Percentiles rank a stretch among this genome's conserved stretches.
These are phyloP conservation scores for Globisporangium viniferum DNA, from an alignment of 352 stramenopile species.

Conservation along the genomic window DNA sequence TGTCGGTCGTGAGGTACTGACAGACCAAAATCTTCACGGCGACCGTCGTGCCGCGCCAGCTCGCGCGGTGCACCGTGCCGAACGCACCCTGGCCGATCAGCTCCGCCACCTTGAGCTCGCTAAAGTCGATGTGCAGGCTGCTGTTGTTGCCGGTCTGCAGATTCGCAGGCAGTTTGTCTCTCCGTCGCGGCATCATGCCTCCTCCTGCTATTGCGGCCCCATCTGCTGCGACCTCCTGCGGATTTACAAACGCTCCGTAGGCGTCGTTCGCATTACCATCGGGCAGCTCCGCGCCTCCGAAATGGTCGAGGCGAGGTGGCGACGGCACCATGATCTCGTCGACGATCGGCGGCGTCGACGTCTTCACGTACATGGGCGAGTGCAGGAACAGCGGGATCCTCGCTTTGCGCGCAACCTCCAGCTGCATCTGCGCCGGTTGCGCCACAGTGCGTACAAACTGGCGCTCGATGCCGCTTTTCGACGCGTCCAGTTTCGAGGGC, in stretches of 20 bases:
- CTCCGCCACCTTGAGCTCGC: slow-evolving; percentile 71
- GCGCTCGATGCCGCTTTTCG: slow-evolving; percentile 54
- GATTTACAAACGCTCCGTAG: slow-evolving; percentile 7
- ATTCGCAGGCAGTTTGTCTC: slow-evolving; percentile 52
- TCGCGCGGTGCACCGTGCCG: slow-evolving; percentile 72
- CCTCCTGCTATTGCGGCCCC: slow-evolving; percentile 13
- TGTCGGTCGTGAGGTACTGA: slow-evolving; percentile 79
- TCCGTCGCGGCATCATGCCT: slow-evolving; percentile 28
- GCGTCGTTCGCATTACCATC: slow-evolving; percentile 16
- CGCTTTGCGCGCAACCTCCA: slow-evolving; percentile 79
- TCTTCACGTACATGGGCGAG: slow-evolving; percentile 85
- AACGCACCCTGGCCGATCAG: slow-evolving; percentile 87
- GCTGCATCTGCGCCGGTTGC: slow-evolving; percentile 82
- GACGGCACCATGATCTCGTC: slow-evolving; percentile 27
- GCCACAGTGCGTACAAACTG: slow-evolving; percentile 68
- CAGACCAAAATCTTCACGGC: slow-evolving; percentile 86
- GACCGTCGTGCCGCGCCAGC: slow-evolving; percentile 70
- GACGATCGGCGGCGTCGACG: slow-evolving; percentile 50
- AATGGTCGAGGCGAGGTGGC: slow-evolving; percentile 18
- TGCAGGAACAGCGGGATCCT: slow-evolving; percentile 83
- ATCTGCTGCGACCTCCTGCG: neutral
- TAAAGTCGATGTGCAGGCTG: slow-evolving; percentile 81
- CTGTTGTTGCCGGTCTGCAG: slow-evolving; percentile 62
- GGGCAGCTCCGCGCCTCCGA: slow-evolving; percentile 17
- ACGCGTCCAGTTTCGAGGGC: slow-evolving; percentile 47